Base-by-base conservation (phyloP, 202 grass and related monocot species). In the Panicum hallii region DNA sequence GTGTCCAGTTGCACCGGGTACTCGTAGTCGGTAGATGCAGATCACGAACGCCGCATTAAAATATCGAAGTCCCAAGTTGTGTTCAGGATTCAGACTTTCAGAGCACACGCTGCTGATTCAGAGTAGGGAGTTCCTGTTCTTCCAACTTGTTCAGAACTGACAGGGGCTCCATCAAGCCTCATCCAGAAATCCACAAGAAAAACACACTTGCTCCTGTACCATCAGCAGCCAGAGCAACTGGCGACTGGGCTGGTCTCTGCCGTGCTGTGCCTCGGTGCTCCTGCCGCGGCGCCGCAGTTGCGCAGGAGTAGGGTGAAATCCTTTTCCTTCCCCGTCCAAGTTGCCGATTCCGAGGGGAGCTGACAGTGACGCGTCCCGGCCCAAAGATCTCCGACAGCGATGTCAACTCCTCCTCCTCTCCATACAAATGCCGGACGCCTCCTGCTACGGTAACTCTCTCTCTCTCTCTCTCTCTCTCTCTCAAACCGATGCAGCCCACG, bases 331-430 rank as follows among this genome's bases (percentile, higher is more conserved):
- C 10, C 22, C 6, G 22, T 26, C 68, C 69, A 72, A 36, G 54
- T 72, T 84, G 72, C 48, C 47, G 7, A 67, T 76, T 67, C 72
- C 48, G 61, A 66, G 58, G 34, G 47, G 11, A 1, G 19, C 12
- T 42, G 81, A 74, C 36, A 26, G 64, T n/a, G 78, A 81, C 5
- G 78, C 64, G 52, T 69, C 79, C 8, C 14, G 22, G 48, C 38
- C 63, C 52, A 70, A 78, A 62, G 66, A 85, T 79, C 60, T 52
- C 55, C 66, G 44, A 79, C 83, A 70, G 22, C 56, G 56, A 68
- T 22, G 57, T 74, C 84, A 86, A 56, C 77, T 72, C 16, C 19
- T 55, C 46, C 46, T 43, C 56, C 15, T 58, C 12, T 86, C 58
- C 60, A 67, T 86, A 63, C 55, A 74, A 86, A 86, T 69, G 49